Base-by-base conservation (phyloP, 176 grass and related monocot genomes). In the Pontederia paniculata region DNA sequence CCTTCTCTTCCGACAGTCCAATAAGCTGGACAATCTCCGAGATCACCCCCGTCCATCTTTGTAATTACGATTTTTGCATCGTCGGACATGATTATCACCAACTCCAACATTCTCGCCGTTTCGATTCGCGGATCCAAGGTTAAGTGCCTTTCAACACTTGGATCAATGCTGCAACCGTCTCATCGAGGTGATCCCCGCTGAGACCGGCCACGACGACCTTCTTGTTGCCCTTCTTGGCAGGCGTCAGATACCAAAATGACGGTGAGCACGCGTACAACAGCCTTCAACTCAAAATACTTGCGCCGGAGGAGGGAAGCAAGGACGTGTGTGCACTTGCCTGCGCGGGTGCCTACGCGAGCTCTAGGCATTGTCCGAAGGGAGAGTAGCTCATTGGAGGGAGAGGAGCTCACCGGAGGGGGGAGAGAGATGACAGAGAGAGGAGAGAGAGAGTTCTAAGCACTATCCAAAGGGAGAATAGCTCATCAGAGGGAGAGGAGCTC, bases 1-100 rank as follows among this genome's bases (percentile, higher is more conserved):
- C 83, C 72, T 84, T 84, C 50, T 84, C 80, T 62, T 85, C 83
- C 17, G 66, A 58, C 21, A 72, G 63, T 1, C 83, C 86, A 65
- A 98, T 60, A 57, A 98, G 76, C 52, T 58, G 19, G 45, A 98
- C 62, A 44, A 88, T 20, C 58, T 82, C 71, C 11, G 53, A 10
- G 37, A 74, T 70, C 19, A 63, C n/a, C 0, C 17, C 47, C 60
- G 7, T 54, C 64, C 16, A 21, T 21, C 54, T 79, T 77, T 2
- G 77, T 76, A 22, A 74, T 68, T 5, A 73, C 23, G 44, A 31
- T 50, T 66, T 48, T 77, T 0, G 55, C 52, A 28, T 76, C 67
- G 49, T 44, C 56, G 3, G 68, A 75, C 77, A 65, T 60, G 13
- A 64, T 21, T 5, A 89, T 72, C 22, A 88, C 10, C 17, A 76